These are phyloP conservation scores for Themeda triandra DNA, from an alignment of 176 grass and related monocot species.

Conservation along the genomic window DNA sequence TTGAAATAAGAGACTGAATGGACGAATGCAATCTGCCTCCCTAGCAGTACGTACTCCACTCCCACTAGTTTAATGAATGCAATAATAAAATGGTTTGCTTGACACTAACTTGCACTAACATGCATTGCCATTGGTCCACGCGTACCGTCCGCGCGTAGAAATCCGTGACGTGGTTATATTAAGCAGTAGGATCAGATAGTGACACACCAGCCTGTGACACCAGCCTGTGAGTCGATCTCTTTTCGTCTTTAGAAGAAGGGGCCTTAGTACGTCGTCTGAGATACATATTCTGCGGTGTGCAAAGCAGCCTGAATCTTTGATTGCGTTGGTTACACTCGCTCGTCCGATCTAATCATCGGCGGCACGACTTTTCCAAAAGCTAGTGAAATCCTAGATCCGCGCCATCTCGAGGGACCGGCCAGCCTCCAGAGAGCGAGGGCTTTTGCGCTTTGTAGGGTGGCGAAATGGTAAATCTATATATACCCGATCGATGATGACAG, in stretches of 20 bases:
- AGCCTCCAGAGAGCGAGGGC: too few relatives aligned
- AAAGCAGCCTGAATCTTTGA: background rate
- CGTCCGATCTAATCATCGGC: conserved; percentile 15
- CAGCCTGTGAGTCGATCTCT: background rate
- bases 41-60: too few relatives aligned
- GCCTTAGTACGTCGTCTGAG: background rate
- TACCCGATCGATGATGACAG: too few relatives aligned
- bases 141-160: background rate
- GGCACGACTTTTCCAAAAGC: conserved; percentile 19
- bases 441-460: too few relatives aligned
- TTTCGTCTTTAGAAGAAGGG: background rate
- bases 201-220: too few relatives aligned
- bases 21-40: too few relatives aligned
- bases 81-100: too few relatives aligned
- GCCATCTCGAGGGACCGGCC: too few relatives aligned
- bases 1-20: too few relatives aligned
- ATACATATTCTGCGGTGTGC: background rate
- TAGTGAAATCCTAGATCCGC: conserved; percentile 1
- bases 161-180: background rate
- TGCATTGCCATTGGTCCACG: conserved; percentile 16
- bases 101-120: background rate
- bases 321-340: too few relatives aligned
- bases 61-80: too few relatives aligned
- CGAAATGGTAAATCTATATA: too few relatives aligned
- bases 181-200: conserved; percentile 1